Conservation (phyloP, 2,329 filamentous ascomycete genomes). For the Botrytis aclada region DNA sequence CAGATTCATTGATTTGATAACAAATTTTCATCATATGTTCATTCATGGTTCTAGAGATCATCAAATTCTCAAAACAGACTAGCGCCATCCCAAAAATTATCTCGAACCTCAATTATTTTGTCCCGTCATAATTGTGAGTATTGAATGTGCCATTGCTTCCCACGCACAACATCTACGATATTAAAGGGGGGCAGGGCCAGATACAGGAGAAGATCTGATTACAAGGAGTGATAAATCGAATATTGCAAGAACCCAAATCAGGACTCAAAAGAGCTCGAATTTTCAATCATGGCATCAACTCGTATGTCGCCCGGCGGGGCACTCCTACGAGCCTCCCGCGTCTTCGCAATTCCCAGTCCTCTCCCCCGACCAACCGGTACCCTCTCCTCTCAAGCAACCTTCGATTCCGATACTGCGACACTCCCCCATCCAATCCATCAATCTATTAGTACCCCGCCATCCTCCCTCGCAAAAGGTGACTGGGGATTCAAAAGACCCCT, state of each 20-base stretch:
- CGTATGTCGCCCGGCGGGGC: slow-evolving; percentile 59
- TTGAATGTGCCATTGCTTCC: slow-evolving; percentile 11
- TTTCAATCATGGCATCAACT: slow-evolving; percentile 35
- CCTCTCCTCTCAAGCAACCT: slow-evolving; percentile 47
- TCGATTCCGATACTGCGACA: slow-evolving; percentile 67
- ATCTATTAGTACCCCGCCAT: slow-evolving; percentile 72
- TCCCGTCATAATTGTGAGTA: slow-evolving; percentile 4
- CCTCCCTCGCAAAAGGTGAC: slow-evolving; percentile 74
- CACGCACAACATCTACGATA: background rate
- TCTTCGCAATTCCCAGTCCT: slow-evolving; percentile 82
- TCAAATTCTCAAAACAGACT: background rate
- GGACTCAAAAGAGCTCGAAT: slow-evolving; percentile 13
- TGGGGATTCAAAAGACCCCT: slow-evolving; percentile 90
- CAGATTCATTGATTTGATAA: background rate
- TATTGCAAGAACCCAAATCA: background rate
- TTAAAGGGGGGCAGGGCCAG: background rate
- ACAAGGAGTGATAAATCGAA: background rate
- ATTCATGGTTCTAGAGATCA: background rate
- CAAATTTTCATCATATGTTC: background rate
- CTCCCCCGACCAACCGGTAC: slow-evolving; percentile 59
- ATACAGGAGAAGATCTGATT: background rate
- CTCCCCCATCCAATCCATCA: slow-evolving; percentile 76
- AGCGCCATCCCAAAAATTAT: slow-evolving; percentile 18
- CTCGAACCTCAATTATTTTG: slow-evolving; percentile 17
- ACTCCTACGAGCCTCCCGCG: slow-evolving; percentile 79